These are phyloP conservation scores for Hymenoscyphus scutula DNA, from an alignment of 2,329 filamentous ascomycete genomes.

Conservation along the genomic window DNA sequence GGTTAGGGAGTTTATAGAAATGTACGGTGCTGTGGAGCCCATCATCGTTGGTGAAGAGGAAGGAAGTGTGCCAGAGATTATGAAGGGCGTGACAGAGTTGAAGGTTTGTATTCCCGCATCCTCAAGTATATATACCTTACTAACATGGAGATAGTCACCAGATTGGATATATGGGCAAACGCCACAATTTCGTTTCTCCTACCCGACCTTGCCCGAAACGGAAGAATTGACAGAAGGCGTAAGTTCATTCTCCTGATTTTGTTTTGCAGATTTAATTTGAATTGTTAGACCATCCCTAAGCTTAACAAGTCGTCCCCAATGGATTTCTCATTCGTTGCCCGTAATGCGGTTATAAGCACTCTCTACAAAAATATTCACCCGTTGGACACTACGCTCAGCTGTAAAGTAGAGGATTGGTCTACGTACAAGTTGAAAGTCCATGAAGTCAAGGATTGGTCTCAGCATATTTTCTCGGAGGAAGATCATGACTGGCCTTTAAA, in stretches of 20 bases:
- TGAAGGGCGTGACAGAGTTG: slow-evolving; percentile 11
- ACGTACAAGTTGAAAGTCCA: not conserved
- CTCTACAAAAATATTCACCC: too few species aligned
- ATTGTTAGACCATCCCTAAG: too few species aligned
- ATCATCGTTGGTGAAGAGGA: slow-evolving; percentile 16
- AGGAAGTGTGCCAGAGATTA: slow-evolving; percentile 9
- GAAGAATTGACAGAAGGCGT: slow-evolving; percentile 5
- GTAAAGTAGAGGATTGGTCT: too few species aligned
- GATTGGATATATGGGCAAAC: slow-evolving; percentile 19
- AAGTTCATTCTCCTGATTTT: not conserved
- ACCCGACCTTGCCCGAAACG: not conserved
- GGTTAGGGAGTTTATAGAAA: slow-evolving; percentile 59
- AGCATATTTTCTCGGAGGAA: not conserved
- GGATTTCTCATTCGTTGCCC: slow-evolving; percentile 1
- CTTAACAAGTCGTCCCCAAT: not conserved
- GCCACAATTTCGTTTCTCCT: slow-evolving; percentile 14
- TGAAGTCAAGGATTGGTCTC: not conserved
- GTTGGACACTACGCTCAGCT: too few species aligned
- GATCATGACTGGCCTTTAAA: not conserved
- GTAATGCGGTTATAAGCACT: slow-evolving; percentile 3
- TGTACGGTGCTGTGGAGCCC: slow-evolving; percentile 55
- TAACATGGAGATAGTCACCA: slow-evolving; percentile 9
- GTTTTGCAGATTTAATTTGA: not conserved
- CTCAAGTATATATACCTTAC: not conserved
- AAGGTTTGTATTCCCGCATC: slow-evolving; percentile 7